Evolutionary conservation across 2,329 filamentous ascomycete species (phyloP).

Genomic region (Diaporthe batatas): DNA sequence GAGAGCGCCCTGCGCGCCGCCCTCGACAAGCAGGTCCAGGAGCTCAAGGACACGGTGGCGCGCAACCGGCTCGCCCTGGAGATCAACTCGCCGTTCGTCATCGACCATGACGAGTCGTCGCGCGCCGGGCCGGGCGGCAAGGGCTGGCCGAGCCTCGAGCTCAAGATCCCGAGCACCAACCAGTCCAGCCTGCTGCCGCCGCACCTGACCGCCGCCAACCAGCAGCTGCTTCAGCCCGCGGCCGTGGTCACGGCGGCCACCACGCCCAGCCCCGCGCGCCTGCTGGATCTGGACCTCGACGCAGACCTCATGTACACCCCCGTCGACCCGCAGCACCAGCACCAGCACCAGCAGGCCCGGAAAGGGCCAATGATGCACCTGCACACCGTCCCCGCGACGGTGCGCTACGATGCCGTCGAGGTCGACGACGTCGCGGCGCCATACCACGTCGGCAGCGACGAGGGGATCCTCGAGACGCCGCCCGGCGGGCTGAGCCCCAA

Average conservation of each 20-base stretch:
- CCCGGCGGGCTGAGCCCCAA: conserved; percentile 33
- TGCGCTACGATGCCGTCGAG: conserved; percentile 33
- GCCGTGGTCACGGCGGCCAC: background rate
- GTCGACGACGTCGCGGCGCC: conserved; percentile 25
- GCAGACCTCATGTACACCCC: conserved; percentile 43
- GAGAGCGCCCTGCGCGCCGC: conserved; percentile 43
- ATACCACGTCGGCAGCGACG: conserved; percentile 39
- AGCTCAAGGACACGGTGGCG: conserved; percentile 45
- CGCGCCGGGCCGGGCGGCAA: conserved; percentile 43
- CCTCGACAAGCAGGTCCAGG: conserved; percentile 42
- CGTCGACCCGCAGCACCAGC: conserved; percentile 28
- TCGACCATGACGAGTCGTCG: conserved; percentile 47
- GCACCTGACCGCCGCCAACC: conserved; percentile 42
- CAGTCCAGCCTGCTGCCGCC: conserved; percentile 37
- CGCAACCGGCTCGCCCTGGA: conserved; percentile 48
- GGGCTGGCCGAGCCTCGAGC: conserved; percentile 47
- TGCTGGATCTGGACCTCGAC: conserved; percentile 46
- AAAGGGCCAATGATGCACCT: conserved; percentile 28
- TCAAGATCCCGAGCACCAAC: conserved; percentile 42
- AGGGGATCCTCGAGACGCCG: conserved; percentile 39
- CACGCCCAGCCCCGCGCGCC: conserved; percentile 37
- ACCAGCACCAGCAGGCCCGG: conserved; percentile 3
- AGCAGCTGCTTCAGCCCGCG: conserved; percentile 41
- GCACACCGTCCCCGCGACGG: conserved; percentile 33
- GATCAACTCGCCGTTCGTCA: conserved; percentile 45